phyloP scores from a whole-genome alignment of 2,329 filamentous ascomycete species.

The Colletotrichum truncatum region DNA sequence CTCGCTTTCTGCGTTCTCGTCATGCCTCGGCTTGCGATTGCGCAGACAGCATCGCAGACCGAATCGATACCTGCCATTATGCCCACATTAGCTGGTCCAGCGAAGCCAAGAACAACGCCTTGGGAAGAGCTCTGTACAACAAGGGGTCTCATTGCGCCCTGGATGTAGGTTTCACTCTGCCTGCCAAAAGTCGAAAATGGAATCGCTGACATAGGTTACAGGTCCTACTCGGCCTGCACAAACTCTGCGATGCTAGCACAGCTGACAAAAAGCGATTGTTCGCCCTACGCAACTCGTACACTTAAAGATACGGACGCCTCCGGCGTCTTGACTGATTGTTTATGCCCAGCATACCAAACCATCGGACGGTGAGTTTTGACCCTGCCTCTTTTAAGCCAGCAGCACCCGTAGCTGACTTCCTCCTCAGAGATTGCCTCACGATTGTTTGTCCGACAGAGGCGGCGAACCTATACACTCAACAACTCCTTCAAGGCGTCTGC shows the following conservation, averaged over 20 bases:
- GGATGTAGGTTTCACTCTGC: slow-evolving; percentile 1
- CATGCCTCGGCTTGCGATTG: not conserved
- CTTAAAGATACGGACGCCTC: not conserved
- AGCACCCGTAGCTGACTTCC: not conserved
- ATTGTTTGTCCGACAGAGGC: not conserved
- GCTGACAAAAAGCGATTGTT: not conserved
- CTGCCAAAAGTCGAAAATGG: not conserved
- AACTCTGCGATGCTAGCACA: slow-evolving; percentile 4
- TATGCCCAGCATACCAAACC: not conserved
- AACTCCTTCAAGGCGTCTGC: slow-evolving; percentile 16
- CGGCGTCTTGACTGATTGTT: not conserved
- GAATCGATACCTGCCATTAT: not conserved
- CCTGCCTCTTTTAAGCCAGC: too few relatives aligned
- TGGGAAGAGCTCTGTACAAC: slow-evolving; percentile 3
- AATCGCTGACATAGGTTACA: not conserved
- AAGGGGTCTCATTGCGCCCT: not conserved
- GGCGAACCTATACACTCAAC: not conserved
- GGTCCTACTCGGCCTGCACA: slow-evolving; percentile 4
- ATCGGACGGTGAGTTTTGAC: not conserved
- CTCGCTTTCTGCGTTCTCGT: not conserved
- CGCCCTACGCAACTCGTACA: not conserved
- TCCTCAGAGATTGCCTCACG: not conserved
- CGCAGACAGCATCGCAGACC: not conserved
- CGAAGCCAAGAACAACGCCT: not conserved
- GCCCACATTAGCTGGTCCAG: slow-evolving; percentile 9